Percentiles rank a stretch among this genome's conserved stretches.
phyloP scores from a whole-genome alignment of 768 basidiomycete species.

The Aureoboletus auriporus region DNA sequence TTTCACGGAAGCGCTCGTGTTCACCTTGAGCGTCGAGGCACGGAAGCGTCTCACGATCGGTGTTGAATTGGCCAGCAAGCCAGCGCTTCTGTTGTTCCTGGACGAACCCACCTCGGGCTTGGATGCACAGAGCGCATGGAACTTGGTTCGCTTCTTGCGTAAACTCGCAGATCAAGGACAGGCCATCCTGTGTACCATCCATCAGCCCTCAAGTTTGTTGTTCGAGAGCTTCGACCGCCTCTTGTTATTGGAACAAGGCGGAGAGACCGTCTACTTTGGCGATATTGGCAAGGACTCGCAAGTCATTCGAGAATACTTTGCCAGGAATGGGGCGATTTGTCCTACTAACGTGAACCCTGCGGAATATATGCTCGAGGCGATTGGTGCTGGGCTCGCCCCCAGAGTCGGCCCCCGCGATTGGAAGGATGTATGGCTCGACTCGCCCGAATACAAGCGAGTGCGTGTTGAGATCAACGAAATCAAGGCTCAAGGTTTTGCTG shows the following conservation, averaged over 20 bases:
- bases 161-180: conserved; percentile 85
- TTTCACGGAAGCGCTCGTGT: conserved; percentile 77
- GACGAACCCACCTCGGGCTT: conserved; percentile 54
- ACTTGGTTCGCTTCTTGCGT: conserved; percentile 73
- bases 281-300: conserved; percentile 75
- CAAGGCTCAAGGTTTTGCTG: conserved; percentile 44
- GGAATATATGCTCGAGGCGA: conserved; percentile 80
- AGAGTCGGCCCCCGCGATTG: conserved; percentile 78
- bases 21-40: conserved; percentile 61
- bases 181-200: conserved; percentile 87
- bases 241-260: conserved; percentile 68
- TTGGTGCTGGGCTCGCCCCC: conserved; percentile 76
- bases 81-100: conserved; percentile 20
- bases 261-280: conserved; percentile 92
- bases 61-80: conserved; percentile 84
- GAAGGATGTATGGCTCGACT: conserved; percentile 81
- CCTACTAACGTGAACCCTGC: conserved; percentile 76
- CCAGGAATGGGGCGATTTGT: conserved; percentile 63
- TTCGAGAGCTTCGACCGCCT: conserved; percentile 84
- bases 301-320: conserved; percentile 72
- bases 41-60: conserved; percentile 89
- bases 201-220: conserved; percentile 80
- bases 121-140: conserved; percentile 72
- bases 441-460: conserved; percentile 48
- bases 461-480: conserved; percentile 43